Evolutionary conservation across 2,329 filamentous ascomycete genomes (phyloP).

Genomic region (Diaporthe helianthi): DNA sequence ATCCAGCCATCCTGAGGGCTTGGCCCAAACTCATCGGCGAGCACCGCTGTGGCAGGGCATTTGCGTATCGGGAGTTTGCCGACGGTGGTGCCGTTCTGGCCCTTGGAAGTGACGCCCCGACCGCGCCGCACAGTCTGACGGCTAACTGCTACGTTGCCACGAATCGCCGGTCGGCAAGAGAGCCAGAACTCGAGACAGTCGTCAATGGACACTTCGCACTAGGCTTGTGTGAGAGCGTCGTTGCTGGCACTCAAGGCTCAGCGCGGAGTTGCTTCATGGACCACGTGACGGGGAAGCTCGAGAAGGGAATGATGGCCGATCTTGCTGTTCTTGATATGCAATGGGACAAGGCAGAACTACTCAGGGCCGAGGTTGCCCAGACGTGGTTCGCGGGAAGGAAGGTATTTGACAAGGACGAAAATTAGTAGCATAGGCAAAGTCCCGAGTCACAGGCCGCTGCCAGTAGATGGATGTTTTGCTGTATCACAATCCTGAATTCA

Average conservation of each 20-base stretch:
- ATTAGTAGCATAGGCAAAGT: not conserved
- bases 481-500: too few species aligned
- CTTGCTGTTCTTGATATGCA: conserved; percentile 62
- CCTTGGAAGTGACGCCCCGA: conserved; percentile 66
- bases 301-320: conserved; percentile 61
- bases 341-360: conserved; percentile 54
- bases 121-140: conserved; percentile 61
- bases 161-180: conserved; percentile 61
- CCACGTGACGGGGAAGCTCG: conserved; percentile 57
- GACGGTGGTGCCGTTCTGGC: conserved; percentile 61
- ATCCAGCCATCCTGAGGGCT: conserved; percentile 66
- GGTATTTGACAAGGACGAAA: conserved; percentile 43
- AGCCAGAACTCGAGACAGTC: conserved; percentile 49
- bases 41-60: conserved; percentile 62
- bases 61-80: conserved; percentile 68
- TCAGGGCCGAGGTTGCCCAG: conserved; percentile 54
- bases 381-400: conserved; percentile 60
- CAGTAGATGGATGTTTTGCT: too few species aligned
- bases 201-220: conserved; percentile 63
- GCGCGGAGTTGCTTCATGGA: conserved; percentile 68
- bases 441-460: too few species aligned
- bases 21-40: conserved; percentile 66
- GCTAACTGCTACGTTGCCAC: conserved; percentile 66
- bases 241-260: conserved; percentile 60
- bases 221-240: conserved; percentile 59